These are phyloP conservation scores for Cystobasidium ongulense DNA, from an alignment of 768 basidiomycete genomes.

Conservation along the genomic window DNA sequence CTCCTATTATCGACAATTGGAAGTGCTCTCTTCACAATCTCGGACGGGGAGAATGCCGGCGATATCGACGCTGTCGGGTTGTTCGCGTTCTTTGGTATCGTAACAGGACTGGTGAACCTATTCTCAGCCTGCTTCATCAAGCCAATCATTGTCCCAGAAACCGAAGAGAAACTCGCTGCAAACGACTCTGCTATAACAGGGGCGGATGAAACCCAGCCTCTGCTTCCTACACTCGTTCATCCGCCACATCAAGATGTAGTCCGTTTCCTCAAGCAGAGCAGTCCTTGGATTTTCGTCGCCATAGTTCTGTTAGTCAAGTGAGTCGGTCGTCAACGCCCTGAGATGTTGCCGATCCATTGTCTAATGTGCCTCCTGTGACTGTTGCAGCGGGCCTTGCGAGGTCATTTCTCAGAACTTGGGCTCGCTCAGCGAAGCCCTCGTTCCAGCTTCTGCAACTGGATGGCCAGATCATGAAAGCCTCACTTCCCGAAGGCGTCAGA, in stretches of 20 bases:
- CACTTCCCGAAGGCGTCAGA: constrained; percentile 28
- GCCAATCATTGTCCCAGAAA: constrained; percentile 24
- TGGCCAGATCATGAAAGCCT: constrained; percentile 28
- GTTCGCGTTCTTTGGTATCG: constrained; percentile 36
- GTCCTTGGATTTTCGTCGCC: constrained; percentile 1
- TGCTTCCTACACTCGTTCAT: background rate
- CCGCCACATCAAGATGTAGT: background rate
- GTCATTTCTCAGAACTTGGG: constrained; percentile 25
- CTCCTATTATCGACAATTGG: constrained; percentile 38
- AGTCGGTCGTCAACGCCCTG: background rate
- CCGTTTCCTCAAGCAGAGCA: constrained; percentile 6
- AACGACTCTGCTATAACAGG: background rate
- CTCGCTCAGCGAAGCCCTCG: constrained; percentile 1
- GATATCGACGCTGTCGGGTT: constrained; percentile 36
- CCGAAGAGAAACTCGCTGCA: background rate
- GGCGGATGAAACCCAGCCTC: background rate
- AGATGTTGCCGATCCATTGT: background rate
- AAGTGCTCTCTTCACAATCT: background rate
- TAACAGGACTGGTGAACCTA: constrained; percentile 33
- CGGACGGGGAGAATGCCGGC: background rate
- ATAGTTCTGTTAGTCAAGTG: constrained; percentile 19
- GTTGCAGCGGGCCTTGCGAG: constrained; percentile 9
- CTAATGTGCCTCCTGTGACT: background rate
- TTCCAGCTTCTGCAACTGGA: background rate
- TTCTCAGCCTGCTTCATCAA: constrained; percentile 30